A percentile compares a stretch with the other conserved stretches of the same genome.
Conservation (phyloP, 1,284 basidiomycete genomes). For the Peniophora sp. region DNA sequence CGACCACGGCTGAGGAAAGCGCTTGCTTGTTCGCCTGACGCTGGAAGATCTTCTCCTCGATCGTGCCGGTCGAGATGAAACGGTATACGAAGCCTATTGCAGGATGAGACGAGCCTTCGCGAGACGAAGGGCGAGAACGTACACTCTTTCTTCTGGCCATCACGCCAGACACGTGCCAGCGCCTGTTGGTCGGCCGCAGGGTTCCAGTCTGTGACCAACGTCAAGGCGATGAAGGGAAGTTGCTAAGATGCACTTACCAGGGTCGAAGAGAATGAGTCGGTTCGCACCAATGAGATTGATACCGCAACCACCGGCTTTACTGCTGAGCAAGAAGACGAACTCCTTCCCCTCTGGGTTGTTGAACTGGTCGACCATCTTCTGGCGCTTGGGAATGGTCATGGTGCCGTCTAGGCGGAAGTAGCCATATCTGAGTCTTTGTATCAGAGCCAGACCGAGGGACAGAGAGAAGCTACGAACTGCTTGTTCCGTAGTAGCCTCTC, state of each 20-base stretch:
- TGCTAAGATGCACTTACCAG: slow-evolving; percentile 45
- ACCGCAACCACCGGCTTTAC: slow-evolving; percentile 96
- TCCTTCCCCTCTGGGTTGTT: slow-evolving; percentile 95
- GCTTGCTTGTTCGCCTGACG: slow-evolving; percentile 95
- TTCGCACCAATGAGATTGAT: slow-evolving; percentile 99
- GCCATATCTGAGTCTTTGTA: slow-evolving; percentile 60
- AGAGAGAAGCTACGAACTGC: slow-evolving; percentile 44
- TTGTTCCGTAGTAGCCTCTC: slow-evolving; percentile 81
- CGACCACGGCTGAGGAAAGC: slow-evolving; percentile 93
- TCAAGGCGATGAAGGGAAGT: background rate
- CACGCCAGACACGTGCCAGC: slow-evolving; percentile 97
- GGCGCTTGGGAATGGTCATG: slow-evolving; percentile 91
- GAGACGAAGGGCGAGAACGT: too few species aligned
- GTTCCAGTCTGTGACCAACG: slow-evolving; percentile 71
- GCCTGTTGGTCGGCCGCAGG: slow-evolving; percentile 98
- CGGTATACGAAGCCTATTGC: slow-evolving; percentile 88
- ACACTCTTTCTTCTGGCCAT: slow-evolving; percentile 99
- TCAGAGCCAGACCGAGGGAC: background rate
- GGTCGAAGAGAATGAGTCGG: slow-evolving; percentile 92
- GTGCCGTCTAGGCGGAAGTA: slow-evolving; percentile 91
- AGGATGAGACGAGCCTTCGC: slow-evolving; percentile 1
- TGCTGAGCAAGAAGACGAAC: slow-evolving; percentile 92
- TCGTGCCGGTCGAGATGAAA: slow-evolving; percentile 95
- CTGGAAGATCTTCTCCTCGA: slow-evolving; percentile 99
- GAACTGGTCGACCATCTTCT: slow-evolving; percentile 96